phyloP scores from a whole-genome alignment of 2,329 filamentous ascomycete genomes.

The Didymella sp. region DNA sequence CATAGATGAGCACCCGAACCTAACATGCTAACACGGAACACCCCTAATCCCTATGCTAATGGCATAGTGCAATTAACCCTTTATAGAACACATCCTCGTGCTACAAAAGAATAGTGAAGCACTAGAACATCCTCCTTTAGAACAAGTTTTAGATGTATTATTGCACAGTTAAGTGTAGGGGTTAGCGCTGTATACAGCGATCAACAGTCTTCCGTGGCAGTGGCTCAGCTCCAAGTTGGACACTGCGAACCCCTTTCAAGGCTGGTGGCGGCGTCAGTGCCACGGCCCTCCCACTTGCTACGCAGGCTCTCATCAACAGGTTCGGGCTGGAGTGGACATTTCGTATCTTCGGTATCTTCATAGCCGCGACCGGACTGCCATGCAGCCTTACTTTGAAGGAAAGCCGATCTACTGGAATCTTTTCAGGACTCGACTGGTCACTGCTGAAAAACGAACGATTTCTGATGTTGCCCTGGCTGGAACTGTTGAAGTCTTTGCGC shows the following conservation, averaged over 20 bases:
- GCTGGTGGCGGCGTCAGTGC: constrained; percentile 39
- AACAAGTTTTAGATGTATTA: no score
- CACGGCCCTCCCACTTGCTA: constrained; percentile 36
- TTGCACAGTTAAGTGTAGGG: no score
- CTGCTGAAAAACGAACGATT: constrained; percentile 29
- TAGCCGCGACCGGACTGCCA: constrained; percentile 34
- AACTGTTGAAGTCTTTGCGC: constrained; percentile 37
- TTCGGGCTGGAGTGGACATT: constrained; percentile 45
- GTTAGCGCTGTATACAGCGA: constrained; percentile 1
- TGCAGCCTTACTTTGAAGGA: constrained; percentile 39
- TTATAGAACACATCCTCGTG: no score
- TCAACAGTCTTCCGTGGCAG: constrained; percentile 36
- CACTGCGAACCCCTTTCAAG: constrained; percentile 41
- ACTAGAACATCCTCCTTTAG: no score
- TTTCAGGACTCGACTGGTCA: constrained; percentile 2
- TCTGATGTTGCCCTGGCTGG: constrained; percentile 36
- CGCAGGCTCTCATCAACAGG: constrained; percentile 33
- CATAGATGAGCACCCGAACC: no score
- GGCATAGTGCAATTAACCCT: no score
- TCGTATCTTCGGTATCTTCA: constrained; percentile 37
- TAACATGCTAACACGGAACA: no score
- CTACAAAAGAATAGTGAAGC: no score
- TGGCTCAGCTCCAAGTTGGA: constrained; percentile 41
- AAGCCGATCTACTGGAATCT: constrained; percentile 20
- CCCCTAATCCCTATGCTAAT: no score